phyloP scores from a whole-genome alignment of 2,329 filamentous ascomycete genomes.

The Colletotrichum caudatum region DNA sequence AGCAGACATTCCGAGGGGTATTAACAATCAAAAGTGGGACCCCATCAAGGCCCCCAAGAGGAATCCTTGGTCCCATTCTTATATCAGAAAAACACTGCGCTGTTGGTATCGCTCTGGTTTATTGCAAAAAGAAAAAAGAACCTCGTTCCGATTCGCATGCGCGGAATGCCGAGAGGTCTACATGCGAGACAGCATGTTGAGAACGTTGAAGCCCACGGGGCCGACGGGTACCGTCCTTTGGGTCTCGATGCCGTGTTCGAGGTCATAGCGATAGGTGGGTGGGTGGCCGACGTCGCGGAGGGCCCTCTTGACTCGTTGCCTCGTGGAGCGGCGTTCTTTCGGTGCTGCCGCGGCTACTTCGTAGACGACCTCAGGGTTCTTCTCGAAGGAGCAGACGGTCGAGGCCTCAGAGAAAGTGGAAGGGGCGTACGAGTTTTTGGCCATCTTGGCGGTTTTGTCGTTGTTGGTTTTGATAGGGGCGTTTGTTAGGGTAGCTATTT shows the following conservation, averaged over 20 bases:
- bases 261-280: constrained; percentile 37
- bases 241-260: constrained; percentile 35
- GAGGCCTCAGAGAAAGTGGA: constrained; percentile 35
- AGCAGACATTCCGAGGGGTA: background rate
- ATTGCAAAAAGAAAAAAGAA: background rate
- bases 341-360: background rate
- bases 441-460: constrained; percentile 16
- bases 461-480: background rate
- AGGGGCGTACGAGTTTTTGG: constrained; percentile 22
- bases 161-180: background rate
- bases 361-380: constrained; percentile 13
- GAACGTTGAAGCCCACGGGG: constrained; percentile 31
- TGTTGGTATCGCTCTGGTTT: constrained; percentile 12
- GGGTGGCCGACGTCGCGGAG: constrained; percentile 34
- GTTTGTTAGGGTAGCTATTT: background rate
- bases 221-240: constrained; percentile 22
- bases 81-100: constrained; percentile 13
- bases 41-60: constrained; percentile 8
- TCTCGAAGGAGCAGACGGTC: constrained; percentile 36
- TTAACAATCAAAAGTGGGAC: background rate
- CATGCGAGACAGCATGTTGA: constrained; percentile 36
- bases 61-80: background rate
- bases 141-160: background rate
- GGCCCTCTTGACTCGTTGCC: constrained; percentile 31
- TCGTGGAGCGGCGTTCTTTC: constrained; percentile 29